Evolutionary conservation across 2,329 filamentous ascomycete species (phyloP).

Genomic region (Pseudopithomyces maydicus): DNA sequence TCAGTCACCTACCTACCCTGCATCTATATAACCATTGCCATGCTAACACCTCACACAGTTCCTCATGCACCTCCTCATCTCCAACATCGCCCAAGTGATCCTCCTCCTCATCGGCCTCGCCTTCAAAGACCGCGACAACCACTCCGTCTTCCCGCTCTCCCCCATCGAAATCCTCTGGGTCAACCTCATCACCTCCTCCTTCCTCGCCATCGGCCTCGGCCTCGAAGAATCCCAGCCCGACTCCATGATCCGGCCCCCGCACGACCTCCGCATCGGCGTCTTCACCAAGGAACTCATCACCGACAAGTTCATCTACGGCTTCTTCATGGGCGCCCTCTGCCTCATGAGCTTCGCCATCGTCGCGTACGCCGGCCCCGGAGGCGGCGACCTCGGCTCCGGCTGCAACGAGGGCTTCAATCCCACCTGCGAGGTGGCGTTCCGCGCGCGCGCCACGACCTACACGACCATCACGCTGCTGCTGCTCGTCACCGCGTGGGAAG

Average conservation of each 20-base stretch:
- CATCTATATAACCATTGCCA: not conserved
- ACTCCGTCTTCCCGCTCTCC: slow-evolving; percentile 53
- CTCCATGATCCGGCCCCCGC: slow-evolving; percentile 53
- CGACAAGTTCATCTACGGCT: slow-evolving; percentile 56
- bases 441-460: slow-evolving; percentile 59
- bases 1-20: slow-evolving; percentile 7
- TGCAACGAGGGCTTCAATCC: slow-evolving; percentile 53
- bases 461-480: slow-evolving; percentile 51
- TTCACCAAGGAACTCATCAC: slow-evolving; percentile 53
- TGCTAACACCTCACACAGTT: slow-evolving; percentile 28
- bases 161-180: slow-evolving; percentile 56
- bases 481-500: slow-evolving; percentile 55
- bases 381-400: slow-evolving; percentile 49
- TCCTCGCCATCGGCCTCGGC: slow-evolving; percentile 54
- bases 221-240: slow-evolving; percentile 53
- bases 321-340: slow-evolving; percentile 52
- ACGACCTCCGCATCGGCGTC: slow-evolving; percentile 49
- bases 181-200: slow-evolving; percentile 54
- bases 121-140: slow-evolving; percentile 50
- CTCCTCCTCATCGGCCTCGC: slow-evolving; percentile 53
- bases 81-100: slow-evolving; percentile 55
- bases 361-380: slow-evolving; percentile 48
- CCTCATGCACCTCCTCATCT: slow-evolving; percentile 55
- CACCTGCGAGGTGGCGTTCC: slow-evolving; percentile 49
- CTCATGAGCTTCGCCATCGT: slow-evolving; percentile 52